Evolutionary conservation across 2,329 filamentous ascomycete genomes (phyloP).

Genomic region (Penicillium fuscoglaucum): DNA sequence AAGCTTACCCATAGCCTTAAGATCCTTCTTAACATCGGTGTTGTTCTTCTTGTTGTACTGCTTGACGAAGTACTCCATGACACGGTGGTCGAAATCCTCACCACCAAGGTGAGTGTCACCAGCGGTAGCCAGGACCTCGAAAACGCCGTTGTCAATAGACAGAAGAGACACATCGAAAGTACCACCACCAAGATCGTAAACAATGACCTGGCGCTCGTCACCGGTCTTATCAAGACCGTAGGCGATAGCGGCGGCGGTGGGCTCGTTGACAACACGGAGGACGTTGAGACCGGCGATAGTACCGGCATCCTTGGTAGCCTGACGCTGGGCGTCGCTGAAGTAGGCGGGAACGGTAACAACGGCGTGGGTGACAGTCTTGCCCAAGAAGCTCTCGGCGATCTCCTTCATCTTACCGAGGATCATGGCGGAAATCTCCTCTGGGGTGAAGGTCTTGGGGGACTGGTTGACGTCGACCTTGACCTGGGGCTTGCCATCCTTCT

Average conservation of each 20-base stretch:
- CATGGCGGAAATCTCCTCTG: constrained; percentile 68
- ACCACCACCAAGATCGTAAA: constrained; percentile 92
- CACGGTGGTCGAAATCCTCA: constrained; percentile 97
- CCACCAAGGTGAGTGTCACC: constrained; percentile 97
- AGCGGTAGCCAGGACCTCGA: constrained; percentile 90
- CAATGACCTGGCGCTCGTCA: constrained; percentile 83
- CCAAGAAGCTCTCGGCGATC: constrained; percentile 62
- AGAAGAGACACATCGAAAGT: constrained; percentile 93
- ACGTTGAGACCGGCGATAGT: constrained; percentile 90
- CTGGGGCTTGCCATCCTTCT: constrained; percentile 86
- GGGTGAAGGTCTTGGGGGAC: constrained; percentile 62
- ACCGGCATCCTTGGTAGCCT: constrained; percentile 94
- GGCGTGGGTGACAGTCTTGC: constrained; percentile 61
- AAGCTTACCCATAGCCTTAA: constrained; percentile 98
- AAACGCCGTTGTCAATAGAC: constrained; percentile 87
- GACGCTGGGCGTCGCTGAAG: constrained; percentile 98
- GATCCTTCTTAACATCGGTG: constrained; percentile 89
- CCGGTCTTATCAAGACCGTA: constrained; percentile 88
- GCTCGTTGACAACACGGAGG: constrained; percentile 94
- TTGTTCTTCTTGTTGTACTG: constrained; percentile 97
- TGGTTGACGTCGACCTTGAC: constrained; percentile 68
- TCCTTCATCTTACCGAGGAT: constrained; percentile 68
- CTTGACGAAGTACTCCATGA: constrained; percentile 97
- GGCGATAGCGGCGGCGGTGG: constrained; percentile 90
- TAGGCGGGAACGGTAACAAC: constrained; percentile 94